Conservation (phyloP, 257 asterid genomes). For the Solanum megistacrolobum region DNA sequence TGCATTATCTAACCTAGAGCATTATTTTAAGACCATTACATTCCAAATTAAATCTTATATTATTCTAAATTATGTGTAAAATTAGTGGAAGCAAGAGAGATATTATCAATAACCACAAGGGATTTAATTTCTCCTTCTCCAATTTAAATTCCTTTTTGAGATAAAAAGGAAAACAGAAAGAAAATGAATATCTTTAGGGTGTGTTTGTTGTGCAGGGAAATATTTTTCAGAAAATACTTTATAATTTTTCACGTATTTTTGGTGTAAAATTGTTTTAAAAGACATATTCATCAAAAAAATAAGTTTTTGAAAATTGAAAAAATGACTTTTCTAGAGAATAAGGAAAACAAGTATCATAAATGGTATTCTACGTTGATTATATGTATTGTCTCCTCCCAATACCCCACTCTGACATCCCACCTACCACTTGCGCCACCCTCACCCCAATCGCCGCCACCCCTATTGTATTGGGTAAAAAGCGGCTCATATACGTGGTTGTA, state of each 20-base stretch:
- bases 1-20: background rate
- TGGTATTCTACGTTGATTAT: background rate
- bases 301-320: background rate
- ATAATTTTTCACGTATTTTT: background rate
- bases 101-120: background rate
- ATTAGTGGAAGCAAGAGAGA: background rate
- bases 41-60: background rate
- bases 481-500: too few relatives aligned
- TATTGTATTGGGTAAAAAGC: too few relatives aligned
- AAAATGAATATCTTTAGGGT: background rate
- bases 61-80: background rate
- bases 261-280: background rate
- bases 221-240: background rate
- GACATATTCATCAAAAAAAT: background rate
- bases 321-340: background rate
- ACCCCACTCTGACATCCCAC: background rate
- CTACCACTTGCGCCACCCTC: background rate
- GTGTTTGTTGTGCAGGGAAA: background rate
- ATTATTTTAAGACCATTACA: background rate
- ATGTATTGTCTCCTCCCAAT: background rate
- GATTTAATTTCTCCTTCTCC: background rate
- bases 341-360: background rate
- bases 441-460: background rate
- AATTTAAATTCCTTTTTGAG: background rate
- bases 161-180: background rate